Base-by-base conservation (phyloP, 1,139 yeast genomes). In the Taphrina flavorubra region DNA sequence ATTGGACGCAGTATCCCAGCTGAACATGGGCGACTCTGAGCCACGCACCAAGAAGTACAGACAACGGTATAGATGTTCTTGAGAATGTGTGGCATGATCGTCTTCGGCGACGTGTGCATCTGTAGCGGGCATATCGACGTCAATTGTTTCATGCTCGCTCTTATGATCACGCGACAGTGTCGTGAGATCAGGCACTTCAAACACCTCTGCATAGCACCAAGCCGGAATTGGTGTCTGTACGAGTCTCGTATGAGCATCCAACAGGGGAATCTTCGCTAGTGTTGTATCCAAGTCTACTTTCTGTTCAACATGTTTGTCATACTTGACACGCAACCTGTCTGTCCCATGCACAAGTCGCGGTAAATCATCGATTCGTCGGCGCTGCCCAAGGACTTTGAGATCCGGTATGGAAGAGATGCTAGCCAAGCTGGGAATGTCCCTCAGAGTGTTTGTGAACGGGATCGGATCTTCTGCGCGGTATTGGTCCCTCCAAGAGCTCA, bases 401-500 rank as follows among this genome's bases (percentile, higher is more conserved):
- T n/a, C 8, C 18, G 47, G 18, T 2, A 16, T 16, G n/a, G 4
- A 7, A 13, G 47, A 13, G 53, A 49, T n/a, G 13, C 5, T 11
- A 18, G 36, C 10, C 53, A 49, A 49, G 36, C 36, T 34, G 10
- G 58, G 58, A 7, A 53, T 13, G 16, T 11, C 2, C 34, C 13
- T n/a, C 58, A 53, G 20, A 16, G 13, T 34, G 25, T 42, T 16
- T 36, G 25, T 42, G 20, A 53, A 53, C 13, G 46, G n/a, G 6
- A 40, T 18, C 18, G 51, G 18, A 20, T 58, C 62, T 16, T 8
- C 10, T 11, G 39, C 51, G 18, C 62, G 51, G 42, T 58, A 58
- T 31, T 42, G 36, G 3, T 58, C 62, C 16, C 62, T 25, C 62
- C 62, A 58, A 2, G 62, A 53, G 7, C 20, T 51, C 2, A 58